These are phyloP conservation scores for Asterophora parasitica DNA, from an alignment of 768 basidiomycete genomes.

Conservation along the genomic window DNA sequence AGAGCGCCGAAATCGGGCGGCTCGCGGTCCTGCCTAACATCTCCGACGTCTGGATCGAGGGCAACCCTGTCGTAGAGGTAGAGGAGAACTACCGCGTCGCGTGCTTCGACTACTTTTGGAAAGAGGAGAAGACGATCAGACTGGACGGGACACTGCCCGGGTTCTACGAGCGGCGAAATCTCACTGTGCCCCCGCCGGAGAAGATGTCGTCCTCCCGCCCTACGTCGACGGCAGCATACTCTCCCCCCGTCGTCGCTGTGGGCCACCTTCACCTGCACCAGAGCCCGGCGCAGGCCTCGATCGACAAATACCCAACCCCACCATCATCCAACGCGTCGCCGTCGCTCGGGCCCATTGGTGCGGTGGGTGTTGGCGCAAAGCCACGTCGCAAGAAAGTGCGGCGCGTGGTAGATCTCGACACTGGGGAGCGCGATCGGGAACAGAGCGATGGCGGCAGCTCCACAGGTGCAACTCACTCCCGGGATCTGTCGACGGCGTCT, in stretches of 20 bases:
- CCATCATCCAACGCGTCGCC: conserved; percentile 43
- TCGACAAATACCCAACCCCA: conserved; percentile 28
- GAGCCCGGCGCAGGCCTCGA: conserved; percentile 15
- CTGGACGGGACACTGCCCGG: conserved; percentile 72
- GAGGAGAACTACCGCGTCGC: conserved; percentile 72
- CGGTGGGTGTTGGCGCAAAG: conserved; percentile 33
- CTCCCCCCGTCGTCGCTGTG: conserved; percentile 60
- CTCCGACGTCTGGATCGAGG: conserved; percentile 74
- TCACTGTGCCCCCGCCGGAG: conserved; percentile 44
- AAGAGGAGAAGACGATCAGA: conserved; percentile 74
- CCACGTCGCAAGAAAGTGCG: conserved; percentile 58
- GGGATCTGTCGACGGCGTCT: conserved; percentile 27
- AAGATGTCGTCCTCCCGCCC: conserved; percentile 50
- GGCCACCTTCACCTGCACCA: conserved; percentile 30
- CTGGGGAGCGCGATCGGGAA: conserved; percentile 31
- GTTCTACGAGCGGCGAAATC: conserved; percentile 64
- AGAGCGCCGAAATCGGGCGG: conserved; percentile 80
- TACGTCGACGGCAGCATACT: conserved; percentile 41
- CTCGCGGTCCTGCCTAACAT: conserved; percentile 78
- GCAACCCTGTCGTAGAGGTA: conserved; percentile 73
- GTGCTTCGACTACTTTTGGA: conserved; percentile 81
- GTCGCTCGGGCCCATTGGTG: conserved; percentile 30
- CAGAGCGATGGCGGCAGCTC: conserved; percentile 28
- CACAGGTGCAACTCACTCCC: conserved; percentile 23
- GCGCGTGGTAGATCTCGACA: conserved; percentile 73